Evolutionary conservation across 2,329 filamentous ascomycete genomes (phyloP).

Genomic region (Scedosporium boydii): DNA sequence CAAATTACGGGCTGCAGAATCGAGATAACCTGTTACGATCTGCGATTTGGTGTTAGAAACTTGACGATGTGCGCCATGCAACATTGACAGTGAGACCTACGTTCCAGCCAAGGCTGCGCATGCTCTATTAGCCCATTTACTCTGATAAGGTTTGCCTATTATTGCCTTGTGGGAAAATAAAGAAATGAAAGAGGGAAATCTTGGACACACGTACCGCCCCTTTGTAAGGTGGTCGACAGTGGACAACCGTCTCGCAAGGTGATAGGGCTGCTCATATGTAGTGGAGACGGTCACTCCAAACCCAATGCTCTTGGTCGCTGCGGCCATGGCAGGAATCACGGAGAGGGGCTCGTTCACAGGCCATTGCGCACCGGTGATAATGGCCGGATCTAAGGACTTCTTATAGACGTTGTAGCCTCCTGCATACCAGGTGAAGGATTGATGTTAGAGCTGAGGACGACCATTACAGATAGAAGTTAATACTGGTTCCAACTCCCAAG

Average conservation of each 20-base stretch:
- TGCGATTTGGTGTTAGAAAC: slow-evolving; percentile 18
- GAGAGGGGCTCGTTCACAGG: slow-evolving; percentile 60
- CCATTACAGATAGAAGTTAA: too few species aligned
- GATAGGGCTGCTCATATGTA: slow-evolving; percentile 63
- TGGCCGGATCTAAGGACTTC: slow-evolving; percentile 48
- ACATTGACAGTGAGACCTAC: background rate
- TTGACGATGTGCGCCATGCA: background rate
- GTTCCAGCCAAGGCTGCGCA: background rate
- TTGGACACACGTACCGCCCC: slow-evolving; percentile 36
- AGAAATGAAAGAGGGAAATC: too few species aligned
- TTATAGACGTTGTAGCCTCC: slow-evolving; percentile 63
- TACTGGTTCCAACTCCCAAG: too few species aligned
- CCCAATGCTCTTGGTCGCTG: slow-evolving; percentile 55
- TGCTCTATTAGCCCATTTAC: background rate
- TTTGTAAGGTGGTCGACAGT: slow-evolving; percentile 60
- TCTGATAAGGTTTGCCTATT: too few species aligned
- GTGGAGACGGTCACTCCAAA: slow-evolving; percentile 64
- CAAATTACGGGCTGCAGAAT: slow-evolving; percentile 59
- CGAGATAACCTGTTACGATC: slow-evolving; percentile 63
- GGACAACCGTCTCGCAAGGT: slow-evolving; percentile 54
- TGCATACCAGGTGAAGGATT: slow-evolving; percentile 7
- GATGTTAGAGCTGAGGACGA: too few species aligned
- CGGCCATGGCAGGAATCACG: slow-evolving; percentile 59
- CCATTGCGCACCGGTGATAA: slow-evolving; percentile 56
- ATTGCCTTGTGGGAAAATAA: too few species aligned